A percentile compares a stretch with the other conserved stretches of the same genome.
Conservation (phyloP, 345 rosid species). For the Erysimum cheiranthoides region DNA sequence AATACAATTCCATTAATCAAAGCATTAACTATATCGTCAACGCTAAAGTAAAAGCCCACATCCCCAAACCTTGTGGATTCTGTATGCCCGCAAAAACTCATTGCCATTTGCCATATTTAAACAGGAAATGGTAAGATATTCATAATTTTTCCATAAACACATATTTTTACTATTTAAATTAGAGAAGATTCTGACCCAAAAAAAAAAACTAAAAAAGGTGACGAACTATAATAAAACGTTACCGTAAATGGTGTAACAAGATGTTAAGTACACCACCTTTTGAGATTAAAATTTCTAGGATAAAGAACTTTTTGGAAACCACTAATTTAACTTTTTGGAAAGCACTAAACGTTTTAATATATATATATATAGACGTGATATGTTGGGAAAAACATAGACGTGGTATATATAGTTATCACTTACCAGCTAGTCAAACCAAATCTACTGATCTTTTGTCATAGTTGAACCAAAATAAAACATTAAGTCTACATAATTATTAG, state of each 20-base stretch:
- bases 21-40: slow-evolving; percentile 44
- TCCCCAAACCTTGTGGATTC: slow-evolving; percentile 35
- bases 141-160: not conserved
- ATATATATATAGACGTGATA: not conserved
- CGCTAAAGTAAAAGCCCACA: slow-evolving; percentile 41
- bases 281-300: slow-evolving; percentile 18
- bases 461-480: not conserved
- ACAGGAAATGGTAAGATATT: not conserved
- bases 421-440: slow-evolving; percentile 20
- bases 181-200: not conserved
- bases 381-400: not conserved
- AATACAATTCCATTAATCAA: slow-evolving; percentile 42
- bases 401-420: not conserved
- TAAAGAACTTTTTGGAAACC: slow-evolving; percentile 5
- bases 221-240: not conserved
- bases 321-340: not conserved
- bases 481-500: not conserved
- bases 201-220: not conserved
- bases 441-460: slow-evolving; percentile 6
- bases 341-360: not conserved
- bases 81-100: slow-evolving; percentile 19
- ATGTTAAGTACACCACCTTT: slow-evolving; percentile 13
- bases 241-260: not conserved
- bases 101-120: not conserved
- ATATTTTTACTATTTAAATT: not conserved